A percentile compares a stretch with the other conserved stretches of the same genome.
Evolutionary conservation across 257 asterid species (phyloP).

Genomic region (Solanum pinnatisectum): DNA sequence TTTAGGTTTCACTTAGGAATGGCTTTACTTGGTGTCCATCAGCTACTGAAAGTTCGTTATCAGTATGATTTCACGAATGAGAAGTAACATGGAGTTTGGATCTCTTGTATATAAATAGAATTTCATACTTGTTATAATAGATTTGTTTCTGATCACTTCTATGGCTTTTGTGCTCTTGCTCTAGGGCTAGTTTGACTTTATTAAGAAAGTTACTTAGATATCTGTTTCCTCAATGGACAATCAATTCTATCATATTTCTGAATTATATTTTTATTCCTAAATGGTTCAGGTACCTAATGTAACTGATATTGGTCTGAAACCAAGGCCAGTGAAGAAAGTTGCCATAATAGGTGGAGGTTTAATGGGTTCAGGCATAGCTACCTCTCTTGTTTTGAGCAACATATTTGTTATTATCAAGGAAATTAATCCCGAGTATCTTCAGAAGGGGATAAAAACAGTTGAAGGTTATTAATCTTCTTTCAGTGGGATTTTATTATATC

Average conservation of each 20-base stretch:
- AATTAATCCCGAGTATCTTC: slow-evolving; percentile 77
- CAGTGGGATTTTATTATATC: background rate
- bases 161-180: background rate
- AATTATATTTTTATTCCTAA: background rate
- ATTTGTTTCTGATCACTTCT: background rate
- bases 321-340: slow-evolving; percentile 69
- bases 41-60: background rate
- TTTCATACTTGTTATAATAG: background rate
- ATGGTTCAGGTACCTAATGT: slow-evolving; percentile 69
- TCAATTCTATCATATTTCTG: background rate
- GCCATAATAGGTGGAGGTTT: slow-evolving; percentile 97
- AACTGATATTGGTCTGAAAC: slow-evolving; percentile 85
- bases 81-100: background rate
- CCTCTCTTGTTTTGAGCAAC: slow-evolving; percentile 66
- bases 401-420: slow-evolving; percentile 73
- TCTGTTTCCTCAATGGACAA: background rate
- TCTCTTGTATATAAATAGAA: background rate
- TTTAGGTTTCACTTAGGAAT: background rate
- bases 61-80: background rate
- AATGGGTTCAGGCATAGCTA: slow-evolving; percentile 99
- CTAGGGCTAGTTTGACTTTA: background rate
- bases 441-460: slow-evolving; percentile 63
- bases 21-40: background rate
- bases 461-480: slow-evolving; percentile 43
- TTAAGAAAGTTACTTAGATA: background rate